phyloP scores from a whole-genome alignment of 2,329 filamentous ascomycete species.

The Seiridium unicorne region DNA sequence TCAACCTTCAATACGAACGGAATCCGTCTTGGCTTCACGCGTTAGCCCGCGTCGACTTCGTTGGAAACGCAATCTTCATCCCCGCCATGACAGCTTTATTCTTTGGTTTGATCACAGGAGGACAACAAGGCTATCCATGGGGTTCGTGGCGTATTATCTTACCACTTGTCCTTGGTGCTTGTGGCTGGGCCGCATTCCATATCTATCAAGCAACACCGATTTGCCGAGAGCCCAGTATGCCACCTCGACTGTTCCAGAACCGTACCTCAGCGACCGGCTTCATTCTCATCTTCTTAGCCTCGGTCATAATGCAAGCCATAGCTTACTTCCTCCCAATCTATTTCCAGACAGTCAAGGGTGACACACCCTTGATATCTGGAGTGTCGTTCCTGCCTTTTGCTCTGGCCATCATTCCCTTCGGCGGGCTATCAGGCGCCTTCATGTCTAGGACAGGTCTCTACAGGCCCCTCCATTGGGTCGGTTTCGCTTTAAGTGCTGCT shows the following conservation, averaged over 20 bases:
- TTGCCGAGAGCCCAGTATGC: conserved; percentile 31
- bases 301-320: conserved; percentile 30
- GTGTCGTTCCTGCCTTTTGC: conserved; percentile 23
- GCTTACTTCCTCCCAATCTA: conserved; percentile 43
- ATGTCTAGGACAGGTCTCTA: conserved; percentile 1
- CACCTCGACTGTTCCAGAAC: conserved; percentile 39
- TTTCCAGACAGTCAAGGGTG: conserved; percentile 37
- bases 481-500: not conserved
- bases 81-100: conserved; percentile 29
- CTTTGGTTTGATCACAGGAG: conserved; percentile 28
- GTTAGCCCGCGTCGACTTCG: conserved; percentile 28
- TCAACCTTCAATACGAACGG: conserved; percentile 17
- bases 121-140: conserved; percentile 12
- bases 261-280: conserved; percentile 31
- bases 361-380: conserved; percentile 26
- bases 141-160: conserved; percentile 11
- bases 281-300: conserved; percentile 31
- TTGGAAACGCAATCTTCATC: conserved; percentile 34
- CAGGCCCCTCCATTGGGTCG: not conserved
- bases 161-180: conserved; percentile 12
- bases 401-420: conserved; percentile 13
- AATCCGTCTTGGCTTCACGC: not conserved
- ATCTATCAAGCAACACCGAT: conserved; percentile 8
- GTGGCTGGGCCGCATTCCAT: not conserved
- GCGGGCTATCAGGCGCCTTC: conserved; percentile 17